Conservation (phyloP, 1,139 yeast species). For the Meyerozyma carpophila region DNA sequence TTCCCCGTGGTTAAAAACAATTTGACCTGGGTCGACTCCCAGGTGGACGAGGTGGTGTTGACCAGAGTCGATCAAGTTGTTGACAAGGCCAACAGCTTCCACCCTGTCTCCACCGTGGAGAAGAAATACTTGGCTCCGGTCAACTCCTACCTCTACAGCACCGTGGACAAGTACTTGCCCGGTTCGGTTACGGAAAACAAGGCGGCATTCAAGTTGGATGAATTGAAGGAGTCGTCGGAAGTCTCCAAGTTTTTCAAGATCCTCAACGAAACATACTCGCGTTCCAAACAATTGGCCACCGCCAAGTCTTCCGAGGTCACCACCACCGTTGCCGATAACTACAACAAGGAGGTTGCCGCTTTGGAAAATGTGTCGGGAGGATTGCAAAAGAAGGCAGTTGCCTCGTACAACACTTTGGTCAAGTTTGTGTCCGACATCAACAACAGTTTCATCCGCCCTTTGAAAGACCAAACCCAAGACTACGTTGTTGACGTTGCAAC, state of each 20-base stretch:
- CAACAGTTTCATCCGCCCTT: slow-evolving; percentile 35
- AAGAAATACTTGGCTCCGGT: slow-evolving; percentile 24
- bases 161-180: slow-evolving; percentile 30
- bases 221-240: slow-evolving; percentile 12
- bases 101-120: slow-evolving; percentile 16
- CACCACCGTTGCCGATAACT: slow-evolving; percentile 8
- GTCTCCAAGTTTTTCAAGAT: slow-evolving; percentile 10
- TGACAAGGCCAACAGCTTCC: slow-evolving; percentile 11
- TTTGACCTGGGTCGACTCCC: slow-evolving; percentile 23
- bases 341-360: slow-evolving; percentile 11
- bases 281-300: slow-evolving; percentile 9
- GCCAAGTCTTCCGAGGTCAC: slow-evolving; percentile 10
- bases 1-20: slow-evolving; percentile 20
- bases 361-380: background rate
- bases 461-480: slow-evolving; percentile 36
- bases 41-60: slow-evolving; percentile 22
- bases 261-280: slow-evolving; percentile 10
- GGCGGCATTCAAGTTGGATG: slow-evolving; percentile 18
- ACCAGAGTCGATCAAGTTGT: slow-evolving; percentile 16
- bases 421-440: slow-evolving; percentile 31
- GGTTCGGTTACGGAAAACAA: slow-evolving; percentile 16
- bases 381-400: slow-evolving; percentile 25
- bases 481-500: slow-evolving; percentile 31
- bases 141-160: slow-evolving; percentile 22
- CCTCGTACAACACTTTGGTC: slow-evolving; percentile 32